phyloP scores from a whole-genome alignment of 331 rosid species.

The Quercus tomentella region DNA sequence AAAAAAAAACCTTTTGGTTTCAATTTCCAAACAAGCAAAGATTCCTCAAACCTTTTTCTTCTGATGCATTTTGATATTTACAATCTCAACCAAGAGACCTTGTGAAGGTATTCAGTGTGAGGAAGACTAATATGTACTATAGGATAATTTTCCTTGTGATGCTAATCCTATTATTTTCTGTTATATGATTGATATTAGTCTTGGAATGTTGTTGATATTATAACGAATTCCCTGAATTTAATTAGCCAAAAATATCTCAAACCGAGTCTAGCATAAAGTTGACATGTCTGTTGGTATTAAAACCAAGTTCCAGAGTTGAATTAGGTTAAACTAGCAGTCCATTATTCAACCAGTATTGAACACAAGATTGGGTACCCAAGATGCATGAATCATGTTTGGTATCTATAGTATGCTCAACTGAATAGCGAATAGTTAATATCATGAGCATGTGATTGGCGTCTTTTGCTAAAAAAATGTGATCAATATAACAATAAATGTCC shows the following conservation, averaged over 20 bases:
- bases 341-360: not conserved
- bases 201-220: not conserved
- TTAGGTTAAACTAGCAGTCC: not conserved
- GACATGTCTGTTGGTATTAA: not conserved
- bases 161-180: not conserved
- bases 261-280: too few relatives aligned
- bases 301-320: not conserved
- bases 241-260: not conserved
- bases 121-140: not conserved
- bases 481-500: not conserved
- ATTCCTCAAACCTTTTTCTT: not conserved
- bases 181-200: not conserved
- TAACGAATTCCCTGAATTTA: not conserved
- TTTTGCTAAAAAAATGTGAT: not conserved
- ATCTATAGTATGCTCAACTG: not conserved
- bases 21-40: too few relatives aligned
- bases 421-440: not conserved
- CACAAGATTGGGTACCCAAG: not conserved
- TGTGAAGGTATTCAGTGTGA: not conserved
- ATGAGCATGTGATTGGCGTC: not conserved
- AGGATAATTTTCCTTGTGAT: not conserved
- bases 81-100: not conserved
- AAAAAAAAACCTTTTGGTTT: too few relatives aligned
- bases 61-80: not conserved
- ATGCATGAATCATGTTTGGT: not conserved